phyloP scores from a whole-genome alignment of 805 yeast species.

The Sungouiella thailandica region DNA sequence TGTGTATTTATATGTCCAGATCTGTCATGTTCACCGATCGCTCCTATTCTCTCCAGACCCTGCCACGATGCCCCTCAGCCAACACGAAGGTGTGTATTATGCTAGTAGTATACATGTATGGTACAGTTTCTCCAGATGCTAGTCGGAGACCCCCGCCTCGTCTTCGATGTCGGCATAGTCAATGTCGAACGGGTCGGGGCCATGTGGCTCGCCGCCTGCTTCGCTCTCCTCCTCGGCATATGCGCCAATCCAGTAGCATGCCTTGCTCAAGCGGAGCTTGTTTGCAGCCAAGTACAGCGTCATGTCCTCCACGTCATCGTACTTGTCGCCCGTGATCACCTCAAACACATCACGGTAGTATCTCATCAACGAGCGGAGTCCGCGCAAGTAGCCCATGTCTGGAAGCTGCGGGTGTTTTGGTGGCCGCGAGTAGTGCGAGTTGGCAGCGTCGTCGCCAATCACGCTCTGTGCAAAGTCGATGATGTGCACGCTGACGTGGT shows the following conservation, averaged over 20 bases:
- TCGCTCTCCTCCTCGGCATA: conserved; percentile 9
- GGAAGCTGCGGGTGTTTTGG: conserved; percentile 60
- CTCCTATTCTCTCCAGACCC: no score
- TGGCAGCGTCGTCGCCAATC: conserved; percentile 43
- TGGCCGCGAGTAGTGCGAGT: conserved; percentile 48
- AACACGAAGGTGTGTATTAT: no score
- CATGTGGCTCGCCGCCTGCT: background rate
- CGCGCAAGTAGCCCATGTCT: conserved; percentile 83
- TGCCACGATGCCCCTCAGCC: no score
- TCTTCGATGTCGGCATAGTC: conserved; percentile 7
- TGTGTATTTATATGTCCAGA: no score
- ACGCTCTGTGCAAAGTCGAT: conserved; percentile 96
- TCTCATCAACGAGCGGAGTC: conserved; percentile 64
- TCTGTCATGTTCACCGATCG: no score
- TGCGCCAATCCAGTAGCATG: conserved; percentile 9
- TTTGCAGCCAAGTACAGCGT: conserved; percentile 1
- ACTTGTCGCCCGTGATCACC: conserved; percentile 39
- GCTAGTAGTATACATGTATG: background rate
- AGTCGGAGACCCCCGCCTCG: conserved; percentile 14
- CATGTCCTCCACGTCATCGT: conserved; percentile 16
- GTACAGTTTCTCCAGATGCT: background rate
- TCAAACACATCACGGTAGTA: conserved; percentile 61
- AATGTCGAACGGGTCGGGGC: conserved; percentile 12
- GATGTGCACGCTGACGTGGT: conserved; percentile 50
- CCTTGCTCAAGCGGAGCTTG: conserved; percentile 1